Conservation (phyloP, 192 early-diverging fungal species). For the Dissophora ornata region DNA sequence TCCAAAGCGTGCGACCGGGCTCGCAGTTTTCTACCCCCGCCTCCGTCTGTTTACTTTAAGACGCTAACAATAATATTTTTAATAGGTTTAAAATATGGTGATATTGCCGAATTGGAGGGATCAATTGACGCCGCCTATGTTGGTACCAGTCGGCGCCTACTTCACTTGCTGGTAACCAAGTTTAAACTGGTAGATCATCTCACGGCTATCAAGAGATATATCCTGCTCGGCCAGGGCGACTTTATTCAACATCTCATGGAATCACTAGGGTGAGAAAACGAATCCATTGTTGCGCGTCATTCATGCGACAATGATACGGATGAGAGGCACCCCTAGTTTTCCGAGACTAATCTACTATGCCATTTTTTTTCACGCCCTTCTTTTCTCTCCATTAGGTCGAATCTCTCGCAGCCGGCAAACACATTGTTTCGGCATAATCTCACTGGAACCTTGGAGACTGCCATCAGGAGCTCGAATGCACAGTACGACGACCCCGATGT, state of each 20-base stretch:
- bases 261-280: slow-evolving; percentile 72
- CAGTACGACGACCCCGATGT: slow-evolving; percentile 86
- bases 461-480: slow-evolving; percentile 89
- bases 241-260: slow-evolving; percentile 93
- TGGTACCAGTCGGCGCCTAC: slow-evolving; percentile 79
- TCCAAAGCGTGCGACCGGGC: too few species aligned
- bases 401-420: slow-evolving; percentile 73
- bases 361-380: too few species aligned
- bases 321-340: too few species aligned
- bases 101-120: slow-evolving; percentile 75
- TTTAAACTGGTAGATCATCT: slow-evolving; percentile 91
- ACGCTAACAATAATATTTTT: not conserved
- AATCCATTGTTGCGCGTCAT: too few species aligned
- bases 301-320: too few species aligned
- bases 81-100: slow-evolving; percentile 70
- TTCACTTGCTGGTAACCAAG: slow-evolving; percentile 79
- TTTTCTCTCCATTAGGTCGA: too few species aligned
- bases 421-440: slow-evolving; percentile 90
- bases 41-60: slow-evolving; percentile 1
- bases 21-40: too few species aligned
- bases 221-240: slow-evolving; percentile 94
- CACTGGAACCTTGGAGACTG: slow-evolving; percentile 85
- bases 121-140: slow-evolving; percentile 79
- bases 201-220: slow-evolving; percentile 85
- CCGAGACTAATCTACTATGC: too few species aligned